Conservation (phyloP, 768 basidiomycete genomes). For the Boletales sp. region DNA sequence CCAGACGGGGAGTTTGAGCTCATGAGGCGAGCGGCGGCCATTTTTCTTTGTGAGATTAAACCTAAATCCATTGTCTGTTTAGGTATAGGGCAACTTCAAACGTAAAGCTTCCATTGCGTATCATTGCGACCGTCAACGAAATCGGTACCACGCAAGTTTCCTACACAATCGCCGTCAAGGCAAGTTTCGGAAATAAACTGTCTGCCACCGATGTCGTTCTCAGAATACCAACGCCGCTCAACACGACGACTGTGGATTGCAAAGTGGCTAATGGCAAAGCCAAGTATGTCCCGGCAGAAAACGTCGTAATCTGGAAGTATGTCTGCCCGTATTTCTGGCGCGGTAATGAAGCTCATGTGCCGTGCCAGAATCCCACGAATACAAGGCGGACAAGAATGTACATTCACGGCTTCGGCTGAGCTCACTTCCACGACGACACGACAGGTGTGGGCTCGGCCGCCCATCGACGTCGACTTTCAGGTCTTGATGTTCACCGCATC, state of each 20-base stretch:
- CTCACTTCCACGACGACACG: slow-evolving; percentile 87
- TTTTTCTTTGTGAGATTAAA: slow-evolving; percentile 1
- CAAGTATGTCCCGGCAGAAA: slow-evolving; percentile 95
- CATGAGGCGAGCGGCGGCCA: slow-evolving; percentile 65
- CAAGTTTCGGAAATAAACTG: slow-evolving; percentile 88
- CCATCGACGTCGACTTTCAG: slow-evolving; percentile 98
- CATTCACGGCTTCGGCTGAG: slow-evolving; percentile 76
- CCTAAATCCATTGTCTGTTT: neutral
- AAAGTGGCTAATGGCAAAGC: slow-evolving; percentile 93
- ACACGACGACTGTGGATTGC: slow-evolving; percentile 89
- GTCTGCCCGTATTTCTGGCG: slow-evolving; percentile 30
- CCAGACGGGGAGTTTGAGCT: slow-evolving; percentile 99
- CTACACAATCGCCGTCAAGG: slow-evolving; percentile 83
- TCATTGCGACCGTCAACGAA: slow-evolving; percentile 91
- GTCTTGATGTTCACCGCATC: slow-evolving; percentile 99
- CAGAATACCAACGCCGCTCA: slow-evolving; percentile 93
- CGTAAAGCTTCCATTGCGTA: slow-evolving; percentile 87
- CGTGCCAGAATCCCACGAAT: slow-evolving; percentile 77
- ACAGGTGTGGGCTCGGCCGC: slow-evolving; percentile 97
- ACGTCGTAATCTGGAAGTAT: slow-evolving; percentile 97
- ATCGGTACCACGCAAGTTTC: slow-evolving; percentile 90
- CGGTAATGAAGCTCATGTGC: neutral
- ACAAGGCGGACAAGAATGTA: slow-evolving; percentile 90
- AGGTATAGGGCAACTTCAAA: slow-evolving; percentile 97
- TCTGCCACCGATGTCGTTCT: slow-evolving; percentile 91